These are phyloP conservation scores for Fulvia fulva DNA, from an alignment of 2,329 filamentous ascomycete species.

Conservation along the genomic window DNA sequence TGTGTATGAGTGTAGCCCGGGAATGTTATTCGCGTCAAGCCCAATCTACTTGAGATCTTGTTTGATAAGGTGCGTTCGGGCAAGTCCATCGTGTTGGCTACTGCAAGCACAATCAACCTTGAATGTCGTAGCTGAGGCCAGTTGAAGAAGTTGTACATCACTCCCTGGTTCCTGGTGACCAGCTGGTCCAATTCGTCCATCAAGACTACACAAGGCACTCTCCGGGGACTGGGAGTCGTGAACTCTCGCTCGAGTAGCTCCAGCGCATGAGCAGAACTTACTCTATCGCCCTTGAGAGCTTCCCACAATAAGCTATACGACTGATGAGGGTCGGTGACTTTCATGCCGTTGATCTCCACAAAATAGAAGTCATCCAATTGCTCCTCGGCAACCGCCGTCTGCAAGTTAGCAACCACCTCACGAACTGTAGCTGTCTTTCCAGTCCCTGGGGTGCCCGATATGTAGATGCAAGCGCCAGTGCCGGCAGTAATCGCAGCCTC, in stretches of 20 bases:
- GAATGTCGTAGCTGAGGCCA: conserved; percentile 93
- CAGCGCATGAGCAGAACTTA: conserved; percentile 85
- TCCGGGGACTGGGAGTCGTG: conserved; percentile 79
- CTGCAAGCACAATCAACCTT: conserved; percentile 88
- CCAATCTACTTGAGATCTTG: conserved; percentile 85
- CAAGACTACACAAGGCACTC: conserved; percentile 90
- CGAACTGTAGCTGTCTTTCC: conserved; percentile 97
- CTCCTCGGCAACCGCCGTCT: conserved; percentile 80
- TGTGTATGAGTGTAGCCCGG: conserved; percentile 96
- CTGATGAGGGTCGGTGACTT: conserved; percentile 96
- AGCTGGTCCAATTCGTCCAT: conserved; percentile 99
- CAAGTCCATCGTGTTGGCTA: conserved; percentile 98
- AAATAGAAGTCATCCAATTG: conserved; percentile 98
- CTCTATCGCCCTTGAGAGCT: conserved; percentile 85
- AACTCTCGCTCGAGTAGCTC: conserved; percentile 91
- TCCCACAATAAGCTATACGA: conserved; percentile 95
- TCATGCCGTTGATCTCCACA: conserved; percentile 99
- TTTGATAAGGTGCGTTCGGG: conserved; percentile 95
- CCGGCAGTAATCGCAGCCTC: conserved; percentile 92
- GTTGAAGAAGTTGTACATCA: conserved; percentile 99
- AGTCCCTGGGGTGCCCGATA: conserved; percentile 95
- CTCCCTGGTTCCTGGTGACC: conserved; percentile 96
- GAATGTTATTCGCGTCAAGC: conserved; percentile 91
- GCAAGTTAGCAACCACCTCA: conserved; percentile 85
- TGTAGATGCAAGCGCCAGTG: conserved; percentile 94